A percentile compares a stretch with the other conserved stretches of the same genome.
These are phyloP conservation scores for Sclerotinia spermophila DNA, from an alignment of 2,329 filamentous ascomycete genomes.

Conservation along the genomic window DNA sequence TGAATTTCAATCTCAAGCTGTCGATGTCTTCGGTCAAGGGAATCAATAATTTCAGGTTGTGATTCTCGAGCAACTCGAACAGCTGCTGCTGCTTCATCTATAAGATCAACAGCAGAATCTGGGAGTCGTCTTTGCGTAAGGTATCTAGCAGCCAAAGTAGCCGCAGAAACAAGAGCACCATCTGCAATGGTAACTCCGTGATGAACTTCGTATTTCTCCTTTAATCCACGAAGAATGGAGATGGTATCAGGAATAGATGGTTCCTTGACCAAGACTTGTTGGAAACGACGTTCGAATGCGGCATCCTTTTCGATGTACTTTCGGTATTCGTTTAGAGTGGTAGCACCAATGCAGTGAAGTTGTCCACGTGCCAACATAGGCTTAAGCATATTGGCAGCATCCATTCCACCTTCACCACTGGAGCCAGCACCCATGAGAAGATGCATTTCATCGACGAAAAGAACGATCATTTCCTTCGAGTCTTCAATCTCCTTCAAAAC, in stretches of 20 bases:
- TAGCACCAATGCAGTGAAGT: slow-evolving; percentile 96
- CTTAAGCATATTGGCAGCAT: slow-evolving; percentile 95
- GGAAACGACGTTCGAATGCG: slow-evolving; percentile 96
- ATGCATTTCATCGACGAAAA: slow-evolving; percentile 99
- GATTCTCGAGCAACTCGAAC: slow-evolving; percentile 94
- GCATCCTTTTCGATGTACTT: slow-evolving; percentile 99
- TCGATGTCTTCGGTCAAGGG: slow-evolving; percentile 81
- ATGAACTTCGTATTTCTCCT: slow-evolving; percentile 97
- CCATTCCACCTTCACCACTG: slow-evolving; percentile 96
- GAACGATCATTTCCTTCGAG: slow-evolving; percentile 92
- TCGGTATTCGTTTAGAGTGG: slow-evolving; percentile 89
- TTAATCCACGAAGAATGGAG: slow-evolving; percentile 95
- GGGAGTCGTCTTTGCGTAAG: slow-evolving; percentile 86
- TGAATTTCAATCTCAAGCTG: slow-evolving; percentile 98
- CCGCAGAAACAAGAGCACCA: slow-evolving; percentile 83
- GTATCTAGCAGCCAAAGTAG: slow-evolving; percentile 90
- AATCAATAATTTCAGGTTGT: slow-evolving; percentile 93
- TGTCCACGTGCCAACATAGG: slow-evolving; percentile 97
- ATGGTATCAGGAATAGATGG: slow-evolving; percentile 84
- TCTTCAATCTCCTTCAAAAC: slow-evolving; percentile 95
- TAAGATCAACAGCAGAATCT: slow-evolving; percentile 92
- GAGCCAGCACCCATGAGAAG: slow-evolving; percentile 95
- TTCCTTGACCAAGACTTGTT: slow-evolving; percentile 96
- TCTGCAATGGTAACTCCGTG: slow-evolving; percentile 97
- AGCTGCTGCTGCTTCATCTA: slow-evolving; percentile 95